Evolutionary conservation across 345 rosid species (phyloP).

Genomic region (Citrus sp.): DNA sequence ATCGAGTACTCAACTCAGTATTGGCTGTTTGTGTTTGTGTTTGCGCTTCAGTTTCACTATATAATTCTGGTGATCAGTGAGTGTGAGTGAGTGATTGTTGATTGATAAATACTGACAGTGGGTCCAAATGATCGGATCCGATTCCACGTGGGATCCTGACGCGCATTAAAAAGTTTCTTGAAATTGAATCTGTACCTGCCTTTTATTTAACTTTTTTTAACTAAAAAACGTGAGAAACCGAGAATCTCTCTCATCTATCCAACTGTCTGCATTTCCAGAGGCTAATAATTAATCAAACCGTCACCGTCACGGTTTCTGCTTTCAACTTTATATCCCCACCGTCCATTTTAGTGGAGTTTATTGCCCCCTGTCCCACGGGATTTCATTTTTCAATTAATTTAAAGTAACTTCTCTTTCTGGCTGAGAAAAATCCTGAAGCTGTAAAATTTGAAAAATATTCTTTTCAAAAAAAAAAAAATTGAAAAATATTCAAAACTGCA

Average conservation of each 20-base stretch:
- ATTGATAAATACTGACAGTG: neutral
- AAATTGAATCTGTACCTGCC: neutral
- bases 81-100: too few relatives aligned
- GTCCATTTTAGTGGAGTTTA: neutral
- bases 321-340: neutral
- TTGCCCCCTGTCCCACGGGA: constrained; percentile 5
- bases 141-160: constrained; percentile 24
- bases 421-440: neutral
- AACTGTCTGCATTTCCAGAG: constrained; percentile 1
- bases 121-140: constrained; percentile 22
- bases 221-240: too few relatives aligned
- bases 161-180: neutral
- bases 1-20: neutral
- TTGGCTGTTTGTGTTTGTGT: neutral
- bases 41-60: neutral
- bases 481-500: too few relatives aligned
- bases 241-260: neutral
- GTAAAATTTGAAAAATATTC: too few relatives aligned
- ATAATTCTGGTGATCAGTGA: neutral
- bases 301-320: neutral
- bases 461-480: too few relatives aligned
- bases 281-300: neutral
- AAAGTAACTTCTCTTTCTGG: neutral
- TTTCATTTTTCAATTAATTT: neutral
- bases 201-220: too few relatives aligned